Conservation (phyloP, 148 eudicot genomes). For the Rhododendron ovatum region DNA sequence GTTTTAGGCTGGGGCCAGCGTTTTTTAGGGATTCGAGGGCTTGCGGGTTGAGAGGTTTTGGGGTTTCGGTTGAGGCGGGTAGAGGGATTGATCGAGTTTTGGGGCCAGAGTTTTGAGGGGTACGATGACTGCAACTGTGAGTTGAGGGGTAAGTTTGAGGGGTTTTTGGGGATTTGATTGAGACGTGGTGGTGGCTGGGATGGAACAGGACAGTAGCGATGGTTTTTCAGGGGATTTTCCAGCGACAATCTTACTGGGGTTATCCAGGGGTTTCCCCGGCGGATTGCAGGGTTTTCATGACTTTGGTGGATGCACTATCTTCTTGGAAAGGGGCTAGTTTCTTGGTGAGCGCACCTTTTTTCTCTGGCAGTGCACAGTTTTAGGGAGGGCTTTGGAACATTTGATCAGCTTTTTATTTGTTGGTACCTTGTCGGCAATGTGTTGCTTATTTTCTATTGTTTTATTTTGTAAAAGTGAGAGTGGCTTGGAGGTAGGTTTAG, state of each 20-base stretch:
- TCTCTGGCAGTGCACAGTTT: background rate
- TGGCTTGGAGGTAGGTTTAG: background rate
- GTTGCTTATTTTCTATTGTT: background rate
- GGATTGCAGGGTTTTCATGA: background rate
- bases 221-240: background rate
- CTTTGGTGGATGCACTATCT: background rate
- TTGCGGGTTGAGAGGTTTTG: no score
- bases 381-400: background rate
- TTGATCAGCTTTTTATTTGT: background rate
- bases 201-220: background rate
- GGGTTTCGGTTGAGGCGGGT: background rate
- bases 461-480: background rate
- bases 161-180: background rate
- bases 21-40: no score
- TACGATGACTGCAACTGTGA: background rate
- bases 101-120: background rate
- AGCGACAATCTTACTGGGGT: background rate
- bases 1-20: no score
- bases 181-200: background rate
- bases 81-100: background rate
- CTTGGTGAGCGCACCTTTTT: background rate
- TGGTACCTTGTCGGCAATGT: background rate
- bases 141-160: background rate
- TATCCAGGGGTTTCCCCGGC: background rate
- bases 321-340: background rate